Conservation (phyloP, 1,284 basidiomycete species). For the Ustilago curta region DNA sequence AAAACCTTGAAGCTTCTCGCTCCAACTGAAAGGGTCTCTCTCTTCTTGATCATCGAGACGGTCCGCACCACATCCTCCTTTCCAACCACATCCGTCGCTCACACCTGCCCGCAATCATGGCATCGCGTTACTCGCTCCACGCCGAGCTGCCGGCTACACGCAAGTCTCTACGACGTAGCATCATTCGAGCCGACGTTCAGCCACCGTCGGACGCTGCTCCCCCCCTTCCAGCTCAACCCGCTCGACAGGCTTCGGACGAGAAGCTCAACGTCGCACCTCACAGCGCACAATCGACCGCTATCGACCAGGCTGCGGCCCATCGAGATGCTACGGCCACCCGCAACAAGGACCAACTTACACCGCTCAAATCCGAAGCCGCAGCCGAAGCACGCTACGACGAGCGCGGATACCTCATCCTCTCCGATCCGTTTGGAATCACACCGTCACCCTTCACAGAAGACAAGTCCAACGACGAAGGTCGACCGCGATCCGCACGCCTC, state of each 20-base stretch:
- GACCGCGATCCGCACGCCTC: constrained; percentile 17
- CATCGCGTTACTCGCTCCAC: constrained; percentile 41
- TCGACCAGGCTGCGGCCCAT: neutral
- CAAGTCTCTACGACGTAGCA: constrained; percentile 32
- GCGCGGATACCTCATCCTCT: constrained; percentile 39
- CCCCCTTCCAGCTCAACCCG: neutral
- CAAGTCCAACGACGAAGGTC: constrained; percentile 39
- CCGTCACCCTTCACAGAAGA: constrained; percentile 22
- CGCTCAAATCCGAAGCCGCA: constrained; percentile 24
- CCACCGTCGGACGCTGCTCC: neutral
- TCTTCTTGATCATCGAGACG: too few relatives aligned
- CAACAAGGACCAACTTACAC: neutral
- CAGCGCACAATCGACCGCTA: constrained; percentile 7
- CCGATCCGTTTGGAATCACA: constrained; percentile 40
- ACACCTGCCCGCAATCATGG: constrained; percentile 20
- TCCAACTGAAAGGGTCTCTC: too few relatives aligned
- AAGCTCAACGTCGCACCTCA: constrained; percentile 24
- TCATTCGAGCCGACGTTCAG: constrained; percentile 8
- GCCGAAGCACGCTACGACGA: constrained; percentile 17
- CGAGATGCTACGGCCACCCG: neutral
- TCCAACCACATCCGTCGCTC: constrained; percentile 4
- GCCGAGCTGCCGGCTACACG: constrained; percentile 47
- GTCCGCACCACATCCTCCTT: neutral
- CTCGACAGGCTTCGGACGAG: constrained; percentile 6
- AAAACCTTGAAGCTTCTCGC: too few relatives aligned